Evolutionary conservation across 1,284 basidiomycete genomes (phyloP).

Genomic region (Rhodotorula glutinis): DNA sequence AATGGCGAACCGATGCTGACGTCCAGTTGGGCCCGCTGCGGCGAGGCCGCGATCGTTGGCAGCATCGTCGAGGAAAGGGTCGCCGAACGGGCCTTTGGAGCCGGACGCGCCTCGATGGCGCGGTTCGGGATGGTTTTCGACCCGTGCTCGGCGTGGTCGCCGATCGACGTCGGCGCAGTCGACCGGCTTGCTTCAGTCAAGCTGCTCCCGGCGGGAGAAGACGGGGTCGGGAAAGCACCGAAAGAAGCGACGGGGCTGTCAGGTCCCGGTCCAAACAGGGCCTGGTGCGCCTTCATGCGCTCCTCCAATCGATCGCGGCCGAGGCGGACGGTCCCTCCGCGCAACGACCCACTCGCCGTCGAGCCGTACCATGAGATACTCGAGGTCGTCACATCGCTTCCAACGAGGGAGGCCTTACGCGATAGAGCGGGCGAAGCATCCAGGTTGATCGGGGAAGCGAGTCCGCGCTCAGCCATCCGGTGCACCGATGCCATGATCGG

Average conservation of each 20-base stretch:
- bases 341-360: conserved; percentile 13
- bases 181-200: conserved; percentile 4
- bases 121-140: neutral
- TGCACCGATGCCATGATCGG: conserved; percentile 24
- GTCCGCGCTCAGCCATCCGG: conserved; percentile 2
- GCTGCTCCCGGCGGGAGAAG: neutral
- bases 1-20: conserved; percentile 25
- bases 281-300: conserved; percentile 29
- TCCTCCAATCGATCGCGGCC: conserved; percentile 28
- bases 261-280: conserved; percentile 12
- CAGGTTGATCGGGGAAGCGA: neutral
- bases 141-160: neutral
- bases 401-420: conserved; percentile 30
- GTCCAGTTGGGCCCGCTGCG: conserved; percentile 10
- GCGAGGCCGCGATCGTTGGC: conserved; percentile 21
- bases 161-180: neutral
- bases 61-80: conserved; percentile 36
- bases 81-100: conserved; percentile 27
- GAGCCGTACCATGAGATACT: conserved; percentile 33
- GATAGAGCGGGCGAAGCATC: conserved; percentile 29
- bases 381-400: conserved; percentile 23
- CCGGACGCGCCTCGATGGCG: conserved; percentile 28
- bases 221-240: conserved; percentile 11
- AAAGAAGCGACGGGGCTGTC: conserved; percentile 6
- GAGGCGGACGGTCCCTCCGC: conserved; percentile 22